Evolutionary conservation across 352 stramenopile genomes (phyloP).

Genomic region (Aphanomyces astaci): DNA sequence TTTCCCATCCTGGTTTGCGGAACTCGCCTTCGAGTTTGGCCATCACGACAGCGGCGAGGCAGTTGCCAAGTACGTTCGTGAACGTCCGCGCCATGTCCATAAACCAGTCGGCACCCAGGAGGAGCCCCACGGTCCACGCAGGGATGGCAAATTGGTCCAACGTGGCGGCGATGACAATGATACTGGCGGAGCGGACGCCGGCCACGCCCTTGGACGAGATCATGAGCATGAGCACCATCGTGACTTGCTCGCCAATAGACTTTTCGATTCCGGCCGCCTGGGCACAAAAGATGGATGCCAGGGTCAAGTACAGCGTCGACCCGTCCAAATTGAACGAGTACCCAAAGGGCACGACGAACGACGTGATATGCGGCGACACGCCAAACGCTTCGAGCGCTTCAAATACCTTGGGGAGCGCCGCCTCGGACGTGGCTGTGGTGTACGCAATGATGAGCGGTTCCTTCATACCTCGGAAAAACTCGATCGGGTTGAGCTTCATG

Average conservation of each 20-base stretch:
- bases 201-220: constrained; percentile 50
- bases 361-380: constrained; percentile 40
- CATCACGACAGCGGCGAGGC: constrained; percentile 47
- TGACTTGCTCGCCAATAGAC: constrained; percentile 45
- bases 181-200: constrained; percentile 38
- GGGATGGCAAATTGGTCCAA: constrained; percentile 49
- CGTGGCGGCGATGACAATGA: constrained; percentile 43
- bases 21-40: constrained; percentile 57
- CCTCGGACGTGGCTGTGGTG: constrained; percentile 48
- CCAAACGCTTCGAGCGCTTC: constrained; percentile 46
- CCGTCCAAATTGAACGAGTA: constrained; percentile 65
- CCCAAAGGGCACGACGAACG: constrained; percentile 50
- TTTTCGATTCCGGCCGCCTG: constrained; percentile 42
- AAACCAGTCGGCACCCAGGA: constrained; percentile 50
- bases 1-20: constrained; percentile 42
- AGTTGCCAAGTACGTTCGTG: constrained; percentile 52
- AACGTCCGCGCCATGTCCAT: constrained; percentile 52
- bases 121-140: constrained; percentile 46
- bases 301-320: constrained; percentile 43
- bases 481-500: constrained; percentile 40
- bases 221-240: constrained; percentile 54
- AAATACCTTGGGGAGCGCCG: constrained; percentile 51
- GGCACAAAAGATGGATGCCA: constrained; percentile 44
- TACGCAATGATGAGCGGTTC: constrained; percentile 53
- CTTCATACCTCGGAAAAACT: constrained; percentile 44